A percentile compares a stretch with the other conserved stretches of the same genome.
Evolutionary conservation across 257 asterid genomes (phyloP).

Genomic region (Gardenia jasminoides): DNA sequence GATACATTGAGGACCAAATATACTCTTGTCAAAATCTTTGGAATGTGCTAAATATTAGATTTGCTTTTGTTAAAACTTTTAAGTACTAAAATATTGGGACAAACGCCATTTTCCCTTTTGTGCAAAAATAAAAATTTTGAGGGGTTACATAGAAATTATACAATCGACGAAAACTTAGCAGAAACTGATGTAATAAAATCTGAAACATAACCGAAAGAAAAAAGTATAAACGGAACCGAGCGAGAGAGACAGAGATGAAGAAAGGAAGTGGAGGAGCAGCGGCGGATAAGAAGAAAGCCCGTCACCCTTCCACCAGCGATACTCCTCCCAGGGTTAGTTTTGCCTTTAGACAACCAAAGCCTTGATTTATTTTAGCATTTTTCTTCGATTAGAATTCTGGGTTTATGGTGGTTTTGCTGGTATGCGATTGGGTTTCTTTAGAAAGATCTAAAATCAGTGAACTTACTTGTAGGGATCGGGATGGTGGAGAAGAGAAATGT

Average conservation of each 20-base stretch:
- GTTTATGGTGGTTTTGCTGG: neutral
- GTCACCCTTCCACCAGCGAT: slow-evolving; percentile 44
- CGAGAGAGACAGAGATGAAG: slow-evolving; percentile 49
- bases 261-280: slow-evolving; percentile 48
- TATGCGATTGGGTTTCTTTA: neutral
- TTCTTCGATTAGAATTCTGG: slow-evolving; percentile 16
- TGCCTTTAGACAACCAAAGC: neutral
- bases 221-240: slow-evolving; percentile 11
- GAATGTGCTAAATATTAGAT: no score
- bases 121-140: no score
- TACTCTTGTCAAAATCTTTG: no score
- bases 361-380: slow-evolving; percentile 1
- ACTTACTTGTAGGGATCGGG: neutral
- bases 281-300: slow-evolving; percentile 69
- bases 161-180: no score
- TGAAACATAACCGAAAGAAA: neutral
- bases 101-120: no score
- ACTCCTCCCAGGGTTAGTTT: slow-evolving; percentile 64
- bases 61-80: no score
- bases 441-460: slow-evolving; percentile 1
- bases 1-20: no score
- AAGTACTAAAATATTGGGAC: no score
- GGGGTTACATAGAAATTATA: no score
- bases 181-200: no score
- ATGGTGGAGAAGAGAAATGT: neutral